Evolutionary conservation across 2,329 filamentous ascomycete genomes (phyloP), one percentile per base, ranked within the genome.

Genomic region (Geoglossum cookeanum): DNA sequence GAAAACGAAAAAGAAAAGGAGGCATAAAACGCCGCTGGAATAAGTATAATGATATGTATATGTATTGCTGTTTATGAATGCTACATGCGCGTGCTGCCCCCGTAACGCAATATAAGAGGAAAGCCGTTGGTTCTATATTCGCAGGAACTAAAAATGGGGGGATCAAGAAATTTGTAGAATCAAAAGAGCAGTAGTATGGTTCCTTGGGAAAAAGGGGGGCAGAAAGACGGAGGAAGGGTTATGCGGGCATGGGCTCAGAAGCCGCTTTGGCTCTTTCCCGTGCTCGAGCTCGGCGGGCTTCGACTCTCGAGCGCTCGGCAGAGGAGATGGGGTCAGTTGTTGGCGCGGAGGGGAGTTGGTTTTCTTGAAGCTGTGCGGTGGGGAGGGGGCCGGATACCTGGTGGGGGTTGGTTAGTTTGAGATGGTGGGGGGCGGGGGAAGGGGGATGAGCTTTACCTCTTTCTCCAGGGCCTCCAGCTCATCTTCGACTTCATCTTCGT

Each of bases 401-500:
- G 32, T 5, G 32, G 35, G 11, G 5, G 5, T 15, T 15, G 8
- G 39, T 56, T 56, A 30, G 32, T 22, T 15, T 3, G 49, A 6
- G 13, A 47, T 11, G 17, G 29, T n/a, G 17, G 54, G 27, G n/a
- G 8, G 2, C 6, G 2, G 22, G 9, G 27, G 39, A 44, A n/a
- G 27, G 22, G 8, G 17, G 6, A 22, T 45, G 30, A 5, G 27
- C 17, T 8, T 33, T 56, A 81, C 68, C 65, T 90, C 81, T 45
- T 74, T 75, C 68, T 90, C 85, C 62, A 98, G 75, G 0, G 83
- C 84, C 57, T 86, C 87, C 56, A 98, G 75, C 72, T 98, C 92
- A 66, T 96, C 90, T 68, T 98, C 92, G 37, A 98, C 92, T 66
- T 96, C 92, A 66, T 97, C 91, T 69, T 98, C 92, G 70, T 98